Conservation (phyloP, 164 flowering plant species). For the Dillenia suffruticosa region DNA sequence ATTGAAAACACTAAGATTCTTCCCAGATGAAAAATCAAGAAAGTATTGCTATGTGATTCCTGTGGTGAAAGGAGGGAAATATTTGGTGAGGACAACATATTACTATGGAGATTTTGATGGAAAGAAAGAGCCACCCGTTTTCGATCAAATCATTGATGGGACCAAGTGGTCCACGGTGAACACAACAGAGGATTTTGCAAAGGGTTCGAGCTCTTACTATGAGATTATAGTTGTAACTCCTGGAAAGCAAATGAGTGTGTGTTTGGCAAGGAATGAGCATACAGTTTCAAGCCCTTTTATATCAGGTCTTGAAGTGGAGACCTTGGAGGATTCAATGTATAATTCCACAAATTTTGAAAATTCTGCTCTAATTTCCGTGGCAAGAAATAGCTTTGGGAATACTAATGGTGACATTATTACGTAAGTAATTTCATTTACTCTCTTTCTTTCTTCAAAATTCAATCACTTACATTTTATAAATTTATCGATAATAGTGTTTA, state of each 20-base stretch:
- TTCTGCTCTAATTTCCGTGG: constrained; percentile 52
- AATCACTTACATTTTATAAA: too few species aligned
- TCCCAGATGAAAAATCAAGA: constrained; percentile 45
- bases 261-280: constrained; percentile 62
- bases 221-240: constrained; percentile 58
- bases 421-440: constrained; percentile 24
- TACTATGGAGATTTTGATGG: constrained; percentile 95
- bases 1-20: constrained; percentile 55
- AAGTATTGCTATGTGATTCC: constrained; percentile 74
- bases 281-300: constrained; percentile 74
- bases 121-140: constrained; percentile 70
- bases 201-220: constrained; percentile 63
- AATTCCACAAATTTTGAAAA: constrained; percentile 60
- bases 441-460: background rate
- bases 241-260: constrained; percentile 53
- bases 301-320: constrained; percentile 56
- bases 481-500: too few species aligned
- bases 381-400: constrained; percentile 59
- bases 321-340: constrained; percentile 52
- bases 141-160: constrained; percentile 87
- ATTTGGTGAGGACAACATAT: constrained; percentile 62
- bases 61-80: constrained; percentile 52
- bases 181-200: constrained; percentile 62
- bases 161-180: constrained; percentile 79
- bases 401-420: constrained; percentile 32